These are phyloP conservation scores for Nicotiana knightiana DNA, from an alignment of 257 asterid species.

Conservation along the genomic window DNA sequence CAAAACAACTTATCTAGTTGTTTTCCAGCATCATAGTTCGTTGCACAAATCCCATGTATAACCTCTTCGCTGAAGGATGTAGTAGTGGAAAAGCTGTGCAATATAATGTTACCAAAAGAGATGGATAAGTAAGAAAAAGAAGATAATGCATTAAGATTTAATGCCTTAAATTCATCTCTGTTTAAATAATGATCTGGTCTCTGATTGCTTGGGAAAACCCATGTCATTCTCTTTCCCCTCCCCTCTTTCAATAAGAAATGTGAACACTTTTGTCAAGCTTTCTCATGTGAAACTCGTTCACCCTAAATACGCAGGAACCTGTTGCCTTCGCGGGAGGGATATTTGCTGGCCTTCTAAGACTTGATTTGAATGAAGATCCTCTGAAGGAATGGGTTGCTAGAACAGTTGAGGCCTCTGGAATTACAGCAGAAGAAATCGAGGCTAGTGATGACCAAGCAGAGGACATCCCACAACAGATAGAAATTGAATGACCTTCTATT, in stretches of 20 bases:
- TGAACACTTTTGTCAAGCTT: neutral
- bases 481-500: constrained; percentile 42
- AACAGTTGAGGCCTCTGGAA: constrained; percentile 71
- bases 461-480: constrained; percentile 49
- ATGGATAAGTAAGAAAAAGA: neutral
- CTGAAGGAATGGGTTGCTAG: constrained; percentile 73
- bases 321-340: constrained; percentile 83
- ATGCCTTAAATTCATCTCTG: neutral
- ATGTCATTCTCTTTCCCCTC: neutral
- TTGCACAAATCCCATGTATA: constrained; percentile 3
- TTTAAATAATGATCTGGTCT: neutral
- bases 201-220: neutral
- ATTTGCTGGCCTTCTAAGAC: constrained; percentile 83
- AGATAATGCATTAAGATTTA: neutral
- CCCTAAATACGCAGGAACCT: constrained; percentile 51
- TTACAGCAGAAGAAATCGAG: constrained; percentile 34
- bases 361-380: constrained; percentile 82
- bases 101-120: neutral
- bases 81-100: neutral
- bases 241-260: neutral
- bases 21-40: neutral
- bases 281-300: neutral
- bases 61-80: neutral
- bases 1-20: neutral
- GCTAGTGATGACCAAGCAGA: constrained; percentile 29